Evolutionary conservation across 768 basidiomycete genomes (phyloP), one percentile per base, ranked within the genome.

Genomic region (Holtermannia corniformis): DNA sequence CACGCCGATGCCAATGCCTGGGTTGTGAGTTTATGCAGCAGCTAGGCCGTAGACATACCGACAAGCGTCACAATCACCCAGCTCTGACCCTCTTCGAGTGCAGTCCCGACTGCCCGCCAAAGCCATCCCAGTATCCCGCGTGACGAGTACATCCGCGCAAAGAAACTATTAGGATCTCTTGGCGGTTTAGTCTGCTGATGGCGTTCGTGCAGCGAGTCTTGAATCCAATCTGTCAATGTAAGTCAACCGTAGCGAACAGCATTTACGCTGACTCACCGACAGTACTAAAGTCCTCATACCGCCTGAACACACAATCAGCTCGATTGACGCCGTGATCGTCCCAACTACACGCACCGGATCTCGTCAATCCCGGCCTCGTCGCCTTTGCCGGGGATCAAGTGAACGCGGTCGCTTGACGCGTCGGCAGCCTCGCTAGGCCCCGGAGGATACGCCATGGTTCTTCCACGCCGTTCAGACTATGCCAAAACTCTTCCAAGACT

Each of bases 261-360:
- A 25, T 4, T 45, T 14, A 47, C 45, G 57, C 55, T 62, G 47
- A 72, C 77, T 61, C 66, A 88, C 90, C 90, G 74, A 95, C 91
- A 4, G 91, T 93, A 42, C 84, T 84, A 69, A 95, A 95, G 75
- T 95, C 90, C 72, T 92, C 86, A 76, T 92, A 93, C 55, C 86
- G 87, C 59, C 90, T 91, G 56, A 1, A 23, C 7, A 32, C n/a
- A 3, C 20, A 24, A 20, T 44, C 19, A 44, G 5, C 10, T 11
- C 13, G 23, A 25, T 27, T 24, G 7, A 24, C 50, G 16, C 26
- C 41, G 21, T 23, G 14, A 23, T 19, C 13, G 40, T 41, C 3
- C 14, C 11, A 41, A 1, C 13, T 32, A 2, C 4, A 51, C 58
- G 40, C 23, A 62, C 61, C 59, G 53, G 52, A 63, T 54, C 52